Evolutionary conservation across 2,329 filamentous ascomycete species (phyloP).

Genomic region (Penicillium brevicompactum): DNA sequence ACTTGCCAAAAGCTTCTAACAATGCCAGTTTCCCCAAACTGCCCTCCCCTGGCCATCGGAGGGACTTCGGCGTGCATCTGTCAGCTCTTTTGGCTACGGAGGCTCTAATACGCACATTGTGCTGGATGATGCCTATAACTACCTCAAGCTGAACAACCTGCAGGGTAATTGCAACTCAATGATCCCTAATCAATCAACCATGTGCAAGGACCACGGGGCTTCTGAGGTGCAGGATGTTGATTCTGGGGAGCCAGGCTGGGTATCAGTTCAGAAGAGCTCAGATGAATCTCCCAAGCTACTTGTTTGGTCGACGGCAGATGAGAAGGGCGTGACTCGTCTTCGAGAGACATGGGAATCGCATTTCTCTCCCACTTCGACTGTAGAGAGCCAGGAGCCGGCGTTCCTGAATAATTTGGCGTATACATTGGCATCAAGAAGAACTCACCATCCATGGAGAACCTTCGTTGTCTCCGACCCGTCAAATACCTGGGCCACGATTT

Average conservation of each 20-base stretch:
- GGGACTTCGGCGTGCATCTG: constrained; percentile 19
- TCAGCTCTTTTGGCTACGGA: constrained; percentile 31
- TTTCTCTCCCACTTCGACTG: neutral
- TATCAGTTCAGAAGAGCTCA: neutral
- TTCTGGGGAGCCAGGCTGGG: neutral
- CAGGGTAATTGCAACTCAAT: neutral
- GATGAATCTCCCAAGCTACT: constrained; percentile 1
- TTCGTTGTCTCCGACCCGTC: neutral
- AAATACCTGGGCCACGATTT: neutral
- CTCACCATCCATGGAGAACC: neutral
- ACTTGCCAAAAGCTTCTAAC: neutral
- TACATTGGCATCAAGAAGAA: neutral
- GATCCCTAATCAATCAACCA: neutral
- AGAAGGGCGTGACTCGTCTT: constrained; percentile 11
- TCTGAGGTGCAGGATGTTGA: neutral
- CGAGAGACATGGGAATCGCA: neutral
- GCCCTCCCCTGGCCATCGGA: constrained; percentile 20
- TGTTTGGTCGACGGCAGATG: constrained; percentile 13
- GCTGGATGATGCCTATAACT: constrained; percentile 24
- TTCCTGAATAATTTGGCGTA: neutral
- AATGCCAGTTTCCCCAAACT: constrained; percentile 9
- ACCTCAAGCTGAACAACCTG: neutral
- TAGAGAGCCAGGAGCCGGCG: neutral
- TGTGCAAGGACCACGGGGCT: neutral
- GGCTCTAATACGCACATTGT: constrained; percentile 31